Percentiles rank a stretch among this genome's conserved stretches.
These are phyloP conservation scores for Elongisporangium undulatum DNA, from an alignment of 352 stramenopile genomes.

Conservation along the genomic window DNA sequence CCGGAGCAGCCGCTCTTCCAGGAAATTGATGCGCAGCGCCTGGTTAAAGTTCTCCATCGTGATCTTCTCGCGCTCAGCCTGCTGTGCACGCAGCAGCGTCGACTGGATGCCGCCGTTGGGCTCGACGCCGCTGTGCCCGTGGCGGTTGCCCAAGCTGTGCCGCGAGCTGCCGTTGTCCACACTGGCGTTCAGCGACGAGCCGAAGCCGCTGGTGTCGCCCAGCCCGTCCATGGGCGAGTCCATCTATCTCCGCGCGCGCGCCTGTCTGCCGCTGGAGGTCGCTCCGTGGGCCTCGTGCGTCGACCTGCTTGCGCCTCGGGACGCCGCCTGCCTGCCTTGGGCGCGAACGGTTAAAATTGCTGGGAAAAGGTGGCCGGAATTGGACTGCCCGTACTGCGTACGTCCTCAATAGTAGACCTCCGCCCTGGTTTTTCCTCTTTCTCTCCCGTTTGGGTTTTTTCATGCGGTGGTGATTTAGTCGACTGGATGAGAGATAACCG, in stretches of 20 bases:
- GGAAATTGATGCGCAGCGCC: conserved; percentile 51
- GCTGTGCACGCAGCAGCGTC: conserved; percentile 47
- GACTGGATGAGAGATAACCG: neutral
- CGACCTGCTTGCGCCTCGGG: neutral
- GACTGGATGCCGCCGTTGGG: neutral
- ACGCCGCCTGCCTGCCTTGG: neutral
- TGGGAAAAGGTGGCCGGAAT: neutral
- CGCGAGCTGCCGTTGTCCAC: neutral
- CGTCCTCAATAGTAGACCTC: neutral
- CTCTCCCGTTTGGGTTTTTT: neutral
- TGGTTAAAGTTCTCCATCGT: conserved; percentile 78
- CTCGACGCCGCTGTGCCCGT: neutral
- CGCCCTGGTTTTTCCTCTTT: neutral
- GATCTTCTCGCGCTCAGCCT: conserved; percentile 50
- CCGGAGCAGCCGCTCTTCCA: conserved; percentile 62
- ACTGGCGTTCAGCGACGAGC: neutral
- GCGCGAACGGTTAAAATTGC: neutral
- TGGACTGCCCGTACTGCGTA: neutral
- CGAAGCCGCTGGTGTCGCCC: neutral
- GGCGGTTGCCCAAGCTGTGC: neutral
- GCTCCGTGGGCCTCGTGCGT: neutral
- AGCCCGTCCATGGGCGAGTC: neutral
- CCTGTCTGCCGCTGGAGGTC: neutral
- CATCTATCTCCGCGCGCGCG: neutral
- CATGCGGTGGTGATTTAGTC: too few species aligned